Evolutionary conservation across 164 flowering plant genomes (phyloP).

Genomic region (Berberis vulgaris): DNA sequence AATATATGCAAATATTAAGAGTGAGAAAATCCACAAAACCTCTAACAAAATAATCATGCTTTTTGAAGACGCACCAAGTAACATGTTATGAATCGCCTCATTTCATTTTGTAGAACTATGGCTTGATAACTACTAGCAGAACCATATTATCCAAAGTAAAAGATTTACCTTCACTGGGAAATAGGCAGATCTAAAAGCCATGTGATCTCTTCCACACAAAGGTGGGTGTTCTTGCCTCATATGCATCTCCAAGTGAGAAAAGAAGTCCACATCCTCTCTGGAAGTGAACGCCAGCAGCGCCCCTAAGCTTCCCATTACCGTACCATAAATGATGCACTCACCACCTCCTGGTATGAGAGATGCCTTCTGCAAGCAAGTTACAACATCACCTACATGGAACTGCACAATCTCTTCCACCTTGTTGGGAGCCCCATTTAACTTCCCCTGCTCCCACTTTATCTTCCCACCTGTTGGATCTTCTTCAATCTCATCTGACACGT

Average conservation of each 20-base stretch:
- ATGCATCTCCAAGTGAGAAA: conserved; percentile 98
- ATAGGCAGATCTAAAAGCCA: conserved; percentile 94
- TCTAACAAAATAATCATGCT: too few species aligned
- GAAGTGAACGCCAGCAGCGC: conserved; percentile 91
- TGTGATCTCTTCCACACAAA: conserved; percentile 96
- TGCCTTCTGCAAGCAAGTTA: conserved; percentile 89
- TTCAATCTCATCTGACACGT: conserved; percentile 96
- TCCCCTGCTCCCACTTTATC: conserved; percentile 99
- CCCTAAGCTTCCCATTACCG: conserved; percentile 98
- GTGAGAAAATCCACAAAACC: too few species aligned
- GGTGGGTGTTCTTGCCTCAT: conserved; percentile 98
- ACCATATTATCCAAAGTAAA: not conserved
- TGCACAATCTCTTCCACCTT: conserved; percentile 96
- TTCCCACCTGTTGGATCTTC: conserved; percentile 99
- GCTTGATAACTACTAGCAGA: not conserved
- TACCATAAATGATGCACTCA: conserved; percentile 87
- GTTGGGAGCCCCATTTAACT: conserved; percentile 97
- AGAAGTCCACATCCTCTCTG: conserved; percentile 98
- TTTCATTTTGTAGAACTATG: too few species aligned
- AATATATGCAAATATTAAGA: too few species aligned
- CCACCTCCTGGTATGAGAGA: conserved; percentile 96
- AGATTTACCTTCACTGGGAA: conserved; percentile 84
- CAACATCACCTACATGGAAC: conserved; percentile 92
- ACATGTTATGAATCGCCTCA: too few species aligned
- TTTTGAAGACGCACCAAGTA: too few species aligned